phyloP scores from a whole-genome alignment of 2,329 filamentous ascomycete genomes.

The Sporothrix humicola region DNA sequence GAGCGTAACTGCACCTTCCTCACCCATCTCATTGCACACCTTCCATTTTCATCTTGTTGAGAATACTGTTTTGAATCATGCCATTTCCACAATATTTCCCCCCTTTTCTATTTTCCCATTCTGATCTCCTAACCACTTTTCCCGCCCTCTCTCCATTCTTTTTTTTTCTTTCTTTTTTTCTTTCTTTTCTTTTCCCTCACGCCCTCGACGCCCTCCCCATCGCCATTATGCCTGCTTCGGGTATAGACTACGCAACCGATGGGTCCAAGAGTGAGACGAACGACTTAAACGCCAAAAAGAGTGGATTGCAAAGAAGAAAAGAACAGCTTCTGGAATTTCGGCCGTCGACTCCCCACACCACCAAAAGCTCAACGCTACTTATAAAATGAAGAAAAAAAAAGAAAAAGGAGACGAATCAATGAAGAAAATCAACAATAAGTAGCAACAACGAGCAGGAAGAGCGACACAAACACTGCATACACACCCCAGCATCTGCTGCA shows the following conservation, averaged over 20 bases:
- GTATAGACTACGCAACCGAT: conserved; percentile 8
- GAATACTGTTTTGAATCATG: background rate
- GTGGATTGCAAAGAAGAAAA: background rate
- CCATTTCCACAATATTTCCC: conserved; percentile 1
- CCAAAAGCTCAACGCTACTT: background rate
- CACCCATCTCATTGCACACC: background rate
- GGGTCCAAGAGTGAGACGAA: background rate
- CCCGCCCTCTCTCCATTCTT: background rate
- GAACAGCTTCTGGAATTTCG: conserved; percentile 21
- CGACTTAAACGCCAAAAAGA: background rate
- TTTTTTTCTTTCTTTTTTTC: background rate
- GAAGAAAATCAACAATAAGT: background rate
- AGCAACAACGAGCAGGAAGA: background rate
- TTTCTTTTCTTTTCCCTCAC: background rate
- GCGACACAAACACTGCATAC: background rate
- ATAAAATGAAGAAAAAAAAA: background rate
- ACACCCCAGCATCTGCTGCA: background rate
- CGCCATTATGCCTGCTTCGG: conserved; percentile 19
- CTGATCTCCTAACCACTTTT: background rate
- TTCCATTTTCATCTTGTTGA: background rate
- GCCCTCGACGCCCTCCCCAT: background rate
- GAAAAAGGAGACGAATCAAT: background rate
- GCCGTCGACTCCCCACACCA: background rate
- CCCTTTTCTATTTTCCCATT: background rate
- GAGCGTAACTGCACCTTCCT: background rate